These are phyloP conservation scores for Flaveria floridana DNA, from an alignment of 140 eudicot genomes.

Conservation along the genomic window DNA sequence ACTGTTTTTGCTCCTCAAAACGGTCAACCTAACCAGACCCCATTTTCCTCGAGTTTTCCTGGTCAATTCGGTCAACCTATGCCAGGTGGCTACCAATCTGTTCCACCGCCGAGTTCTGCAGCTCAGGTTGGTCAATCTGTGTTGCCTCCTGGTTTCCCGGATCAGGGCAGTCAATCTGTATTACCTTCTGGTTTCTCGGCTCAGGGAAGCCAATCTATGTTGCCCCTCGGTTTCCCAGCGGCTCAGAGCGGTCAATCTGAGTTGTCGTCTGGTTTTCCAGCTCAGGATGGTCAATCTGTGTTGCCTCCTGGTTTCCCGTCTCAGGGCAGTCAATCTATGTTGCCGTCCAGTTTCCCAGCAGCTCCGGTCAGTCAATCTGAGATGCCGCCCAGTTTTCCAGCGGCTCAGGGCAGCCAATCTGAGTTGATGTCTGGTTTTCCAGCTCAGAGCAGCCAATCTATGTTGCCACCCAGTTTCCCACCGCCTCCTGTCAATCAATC, in stretches of 20 bases:
- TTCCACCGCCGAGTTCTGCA: conserved; percentile 32
- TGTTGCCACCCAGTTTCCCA: not conserved
- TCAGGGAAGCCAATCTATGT: not conserved
- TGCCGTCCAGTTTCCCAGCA: conserved; percentile 35
- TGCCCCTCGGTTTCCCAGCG: conserved; percentile 31
- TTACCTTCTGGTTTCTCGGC: too few species aligned
- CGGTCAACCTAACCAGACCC: conserved; percentile 21
- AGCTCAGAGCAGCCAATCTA: not conserved
- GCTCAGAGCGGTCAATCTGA: conserved; percentile 35
- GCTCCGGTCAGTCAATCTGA: conserved; percentile 33
- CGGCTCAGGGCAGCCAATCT: conserved; percentile 25
- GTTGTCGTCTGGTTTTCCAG: conserved; percentile 32
- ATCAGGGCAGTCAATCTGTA: conserved; percentile 20
- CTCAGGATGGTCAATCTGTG: conserved; percentile 40
- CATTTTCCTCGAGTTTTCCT: conserved; percentile 16
- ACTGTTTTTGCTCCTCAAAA: conserved; percentile 20
- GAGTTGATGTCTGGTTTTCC: not conserved
- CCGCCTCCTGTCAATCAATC: not conserved
- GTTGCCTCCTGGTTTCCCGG: conserved; percentile 22
- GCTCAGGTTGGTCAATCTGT: conserved; percentile 36
- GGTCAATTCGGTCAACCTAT: conserved; percentile 34
- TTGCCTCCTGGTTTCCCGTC: conserved; percentile 28
- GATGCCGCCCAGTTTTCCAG: conserved; percentile 29
- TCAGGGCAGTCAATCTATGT: conserved; percentile 31
- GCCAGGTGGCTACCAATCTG: conserved; percentile 34